These are phyloP conservation scores for Halteria grandinella DNA, from an alignment of 73 alveolate species.

Conservation along the genomic window DNA sequence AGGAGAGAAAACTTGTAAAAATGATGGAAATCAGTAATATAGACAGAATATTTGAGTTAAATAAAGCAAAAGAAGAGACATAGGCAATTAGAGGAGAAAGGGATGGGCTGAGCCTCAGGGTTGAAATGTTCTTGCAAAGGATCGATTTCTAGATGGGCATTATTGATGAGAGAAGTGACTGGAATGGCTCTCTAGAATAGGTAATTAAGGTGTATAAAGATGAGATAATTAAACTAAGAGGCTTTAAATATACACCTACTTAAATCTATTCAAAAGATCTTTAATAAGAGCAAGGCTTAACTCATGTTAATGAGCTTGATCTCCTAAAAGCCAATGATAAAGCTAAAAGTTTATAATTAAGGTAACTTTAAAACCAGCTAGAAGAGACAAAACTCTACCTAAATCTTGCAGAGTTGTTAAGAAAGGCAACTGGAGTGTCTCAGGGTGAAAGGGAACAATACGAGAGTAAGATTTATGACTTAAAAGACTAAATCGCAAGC, in stretches of 20 bases:
- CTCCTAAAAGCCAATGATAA: slow-evolving; percentile 14
- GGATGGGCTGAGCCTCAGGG: slow-evolving; percentile 13
- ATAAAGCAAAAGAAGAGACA: slow-evolving; percentile 26
- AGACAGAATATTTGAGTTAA: slow-evolving; percentile 17
- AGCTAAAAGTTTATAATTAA: background rate
- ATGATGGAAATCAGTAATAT: slow-evolving; percentile 12
- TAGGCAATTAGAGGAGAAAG: slow-evolving; percentile 25
- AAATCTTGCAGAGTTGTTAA: slow-evolving; percentile 15
- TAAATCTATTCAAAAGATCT: background rate
- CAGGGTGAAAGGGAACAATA: background rate
- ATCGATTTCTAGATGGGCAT: slow-evolving; percentile 6
- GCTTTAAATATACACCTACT: background rate
- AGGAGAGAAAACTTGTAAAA: slow-evolving; percentile 1
- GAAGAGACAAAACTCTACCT: slow-evolving; percentile 6
- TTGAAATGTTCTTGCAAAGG: slow-evolving; percentile 26
- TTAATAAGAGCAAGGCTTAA: slow-evolving; percentile 17
- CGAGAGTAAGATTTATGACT: background rate
- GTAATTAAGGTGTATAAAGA: slow-evolving; percentile 39
- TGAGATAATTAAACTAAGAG: slow-evolving; percentile 4
- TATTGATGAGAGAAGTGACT: slow-evolving; percentile 1
- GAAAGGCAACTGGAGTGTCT: slow-evolving; percentile 21
- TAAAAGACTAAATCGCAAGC: background rate
- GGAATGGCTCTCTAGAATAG: slow-evolving; percentile 33
- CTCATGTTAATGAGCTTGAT: slow-evolving; percentile 1
- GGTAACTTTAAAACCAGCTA: background rate